A percentile compares a stretch with the other conserved stretches of the same genome.
Evolutionary conservation across 2,329 filamentous ascomycete species (phyloP).

Genomic region (Colletotrichum musicola): DNA sequence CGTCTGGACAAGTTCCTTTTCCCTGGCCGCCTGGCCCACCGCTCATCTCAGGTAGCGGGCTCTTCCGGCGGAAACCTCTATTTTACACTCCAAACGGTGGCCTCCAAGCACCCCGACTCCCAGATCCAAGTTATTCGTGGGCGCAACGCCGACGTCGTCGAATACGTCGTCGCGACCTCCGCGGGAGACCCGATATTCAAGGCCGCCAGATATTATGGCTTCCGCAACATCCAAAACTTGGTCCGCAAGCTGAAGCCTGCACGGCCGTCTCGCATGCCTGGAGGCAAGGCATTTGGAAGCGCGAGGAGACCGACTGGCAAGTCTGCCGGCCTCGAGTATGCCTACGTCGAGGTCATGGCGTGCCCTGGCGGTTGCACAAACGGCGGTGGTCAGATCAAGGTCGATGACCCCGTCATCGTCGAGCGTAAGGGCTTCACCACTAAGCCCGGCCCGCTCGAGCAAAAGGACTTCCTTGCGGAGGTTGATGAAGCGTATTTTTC

Average conservation of each 20-base stretch:
- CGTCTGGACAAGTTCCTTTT: conserved; percentile 81
- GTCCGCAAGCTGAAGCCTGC: conserved; percentile 91
- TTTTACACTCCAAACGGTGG: conserved; percentile 83
- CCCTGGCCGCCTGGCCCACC: conserved; percentile 58
- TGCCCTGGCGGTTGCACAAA: conserved; percentile 99
- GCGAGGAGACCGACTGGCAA: conserved; percentile 66
- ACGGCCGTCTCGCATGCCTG: conserved; percentile 82
- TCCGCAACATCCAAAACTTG: conserved; percentile 97
- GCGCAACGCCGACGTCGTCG: conserved; percentile 90
- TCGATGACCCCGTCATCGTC: conserved; percentile 78
- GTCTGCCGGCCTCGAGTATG: conserved; percentile 72
- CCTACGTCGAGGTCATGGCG: conserved; percentile 99
- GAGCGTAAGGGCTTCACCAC: conserved; percentile 60
- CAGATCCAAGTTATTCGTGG: conserved; percentile 79
- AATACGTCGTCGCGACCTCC: conserved; percentile 77
- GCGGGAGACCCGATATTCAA: conserved; percentile 74
- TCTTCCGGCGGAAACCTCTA: conserved; percentile 91
- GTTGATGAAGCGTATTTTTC: conserved; percentile 95
- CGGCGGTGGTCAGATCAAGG: conserved; percentile 94
- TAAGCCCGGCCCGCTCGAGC: conserved; percentile 80
- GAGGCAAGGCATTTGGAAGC: conserved; percentile 72
- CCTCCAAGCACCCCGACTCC: conserved; percentile 78
- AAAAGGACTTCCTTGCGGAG: conserved; percentile 85
- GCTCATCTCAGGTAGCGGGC: conserved; percentile 70
- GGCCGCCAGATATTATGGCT: conserved; percentile 94